A percentile compares a stretch with the other conserved stretches of the same genome.
Evolutionary conservation across 2,329 filamentous ascomycete species (phyloP).

Genomic region (Colletotrichum euphorbiae): DNA sequence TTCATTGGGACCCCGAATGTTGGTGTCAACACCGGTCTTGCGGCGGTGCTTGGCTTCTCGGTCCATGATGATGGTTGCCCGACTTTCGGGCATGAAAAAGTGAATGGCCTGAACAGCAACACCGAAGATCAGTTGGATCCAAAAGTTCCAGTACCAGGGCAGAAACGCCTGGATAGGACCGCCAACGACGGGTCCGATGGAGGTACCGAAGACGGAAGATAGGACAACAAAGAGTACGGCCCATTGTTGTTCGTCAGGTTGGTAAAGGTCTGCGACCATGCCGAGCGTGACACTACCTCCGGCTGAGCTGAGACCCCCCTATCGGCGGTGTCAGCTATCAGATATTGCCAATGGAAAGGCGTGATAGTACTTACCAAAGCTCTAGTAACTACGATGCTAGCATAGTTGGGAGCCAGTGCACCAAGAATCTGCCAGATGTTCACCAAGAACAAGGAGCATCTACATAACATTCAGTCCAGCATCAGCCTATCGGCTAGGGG

Average conservation of each 20-base stretch:
- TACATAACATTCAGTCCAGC: not conserved
- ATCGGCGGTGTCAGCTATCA: not conserved
- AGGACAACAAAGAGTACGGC: slow-evolving; percentile 71
- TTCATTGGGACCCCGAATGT: slow-evolving; percentile 61
- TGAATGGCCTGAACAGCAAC: slow-evolving; percentile 61
- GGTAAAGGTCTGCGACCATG: slow-evolving; percentile 73
- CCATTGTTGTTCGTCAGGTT: slow-evolving; percentile 67
- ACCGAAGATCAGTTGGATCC: slow-evolving; percentile 70
- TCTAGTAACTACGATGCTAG: slow-evolving; percentile 56
- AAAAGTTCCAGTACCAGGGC: slow-evolving; percentile 71
- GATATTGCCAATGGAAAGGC: too few species aligned
- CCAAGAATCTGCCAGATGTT: slow-evolving; percentile 65
- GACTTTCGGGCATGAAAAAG: slow-evolving; percentile 68
- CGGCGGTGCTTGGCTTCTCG: slow-evolving; percentile 67
- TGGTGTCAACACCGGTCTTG: slow-evolving; percentile 55
- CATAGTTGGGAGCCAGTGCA: slow-evolving; percentile 55
- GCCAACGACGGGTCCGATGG: slow-evolving; percentile 65
- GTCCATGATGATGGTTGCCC: slow-evolving; percentile 68
- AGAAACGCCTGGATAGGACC: slow-evolving; percentile 62
- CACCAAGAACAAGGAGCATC: slow-evolving; percentile 56
- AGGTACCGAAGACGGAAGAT: slow-evolving; percentile 66
- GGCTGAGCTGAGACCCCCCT: slow-evolving; percentile 70
- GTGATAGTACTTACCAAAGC: slow-evolving; percentile 39
- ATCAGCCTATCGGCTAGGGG: not conserved
- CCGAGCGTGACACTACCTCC: slow-evolving; percentile 74